phyloP scores from a whole-genome alignment of 2,329 filamentous ascomycete species.

The Alternaria sp. region DNA sequence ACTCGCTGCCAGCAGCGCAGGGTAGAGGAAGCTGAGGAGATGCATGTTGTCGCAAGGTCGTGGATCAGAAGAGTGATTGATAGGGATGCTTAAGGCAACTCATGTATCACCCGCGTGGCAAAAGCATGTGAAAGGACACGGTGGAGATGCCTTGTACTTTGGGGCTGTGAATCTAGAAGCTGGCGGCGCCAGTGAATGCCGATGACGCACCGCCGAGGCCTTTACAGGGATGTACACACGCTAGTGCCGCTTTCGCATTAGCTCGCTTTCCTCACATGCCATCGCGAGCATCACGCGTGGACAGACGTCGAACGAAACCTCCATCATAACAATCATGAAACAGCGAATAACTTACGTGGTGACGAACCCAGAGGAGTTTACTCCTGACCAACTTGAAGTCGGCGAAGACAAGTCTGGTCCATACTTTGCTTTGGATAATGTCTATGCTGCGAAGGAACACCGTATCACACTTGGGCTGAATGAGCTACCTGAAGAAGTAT shows the following conservation, averaged over 20 bases:
- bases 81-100: not conserved
- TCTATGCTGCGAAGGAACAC: constrained; percentile 78
- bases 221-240: not conserved
- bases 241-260: constrained; percentile 1
- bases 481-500: constrained; percentile 73
- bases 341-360: constrained; percentile 79
- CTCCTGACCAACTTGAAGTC: constrained; percentile 68
- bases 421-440: constrained; percentile 62
- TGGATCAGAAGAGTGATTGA: not conserved
- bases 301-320: not conserved
- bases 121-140: constrained; percentile 33
- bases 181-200: constrained; percentile 9
- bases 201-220: constrained; percentile 10
- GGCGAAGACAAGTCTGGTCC: constrained; percentile 37
- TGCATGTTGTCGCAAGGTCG: constrained; percentile 33
- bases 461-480: constrained; percentile 74
- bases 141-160: constrained; percentile 15
- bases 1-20: constrained; percentile 41
- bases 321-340: constrained; percentile 59
- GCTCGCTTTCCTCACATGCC: not conserved
- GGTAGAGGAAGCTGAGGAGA: constrained; percentile 34
- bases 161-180: constrained; percentile 24
- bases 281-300: constrained; percentile 9
- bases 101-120: constrained; percentile 23
- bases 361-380: constrained; percentile 68